phyloP scores from a whole-genome alignment of 2,329 filamentous ascomycete genomes.

The Lasiodiplodia gonubiensis region DNA sequence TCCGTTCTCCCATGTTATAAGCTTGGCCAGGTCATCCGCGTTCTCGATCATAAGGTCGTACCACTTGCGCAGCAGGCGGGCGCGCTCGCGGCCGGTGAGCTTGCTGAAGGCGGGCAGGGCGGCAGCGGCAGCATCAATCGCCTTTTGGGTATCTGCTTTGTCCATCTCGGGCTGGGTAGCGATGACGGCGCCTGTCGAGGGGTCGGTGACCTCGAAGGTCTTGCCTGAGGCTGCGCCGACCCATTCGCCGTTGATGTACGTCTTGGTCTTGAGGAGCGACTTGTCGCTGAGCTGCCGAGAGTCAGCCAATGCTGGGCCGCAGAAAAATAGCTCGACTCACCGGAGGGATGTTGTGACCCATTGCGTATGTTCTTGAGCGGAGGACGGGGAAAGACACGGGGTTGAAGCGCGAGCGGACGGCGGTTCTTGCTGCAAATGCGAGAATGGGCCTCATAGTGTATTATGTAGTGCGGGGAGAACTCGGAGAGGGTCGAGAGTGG shows the following conservation, averaged over 20 bases:
- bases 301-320: conserved; percentile 3
- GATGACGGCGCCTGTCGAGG: conserved; percentile 79
- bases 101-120: conserved; percentile 75
- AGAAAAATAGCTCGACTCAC: conserved; percentile 35
- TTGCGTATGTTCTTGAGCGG: conserved; percentile 49
- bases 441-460: conserved; percentile 32
- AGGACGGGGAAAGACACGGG: conserved; percentile 42
- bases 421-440: conserved; percentile 30
- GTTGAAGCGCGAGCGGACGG: conserved; percentile 40
- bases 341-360: conserved; percentile 51
- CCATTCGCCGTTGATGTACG: conserved; percentile 94
- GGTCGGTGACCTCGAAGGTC: conserved; percentile 91
- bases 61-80: conserved; percentile 77
- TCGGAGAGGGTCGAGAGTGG: not conserved
- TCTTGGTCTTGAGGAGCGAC: conserved; percentile 77
- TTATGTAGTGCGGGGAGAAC: not conserved
- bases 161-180: conserved; percentile 86
- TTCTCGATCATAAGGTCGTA: conserved; percentile 81
- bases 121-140: conserved; percentile 80
- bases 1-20: conserved; percentile 91
- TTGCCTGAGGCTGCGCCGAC: conserved; percentile 82
- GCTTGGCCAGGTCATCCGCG: conserved; percentile 76
- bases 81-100: conserved; percentile 74
- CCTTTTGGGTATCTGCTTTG: conserved; percentile 74
- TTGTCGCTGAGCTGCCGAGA: conserved; percentile 53